Conservation (phyloP, 140 eudicot genomes). For the Anethum foeniculum region DNA sequence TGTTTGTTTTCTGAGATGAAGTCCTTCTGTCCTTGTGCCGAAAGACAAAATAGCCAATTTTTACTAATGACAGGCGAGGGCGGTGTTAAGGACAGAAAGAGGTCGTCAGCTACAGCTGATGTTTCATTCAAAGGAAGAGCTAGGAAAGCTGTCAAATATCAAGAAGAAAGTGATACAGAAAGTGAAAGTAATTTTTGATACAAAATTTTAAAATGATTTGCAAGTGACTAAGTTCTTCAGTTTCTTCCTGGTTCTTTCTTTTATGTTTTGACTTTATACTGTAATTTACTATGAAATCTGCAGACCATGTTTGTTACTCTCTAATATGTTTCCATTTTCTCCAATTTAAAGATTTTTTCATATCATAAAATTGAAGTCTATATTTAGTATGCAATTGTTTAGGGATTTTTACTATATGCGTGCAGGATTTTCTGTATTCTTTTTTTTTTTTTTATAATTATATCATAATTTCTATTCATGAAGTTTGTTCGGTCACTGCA, state of each 20-base stretch:
- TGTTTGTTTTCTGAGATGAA: conserved; percentile 12
- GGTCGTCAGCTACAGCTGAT: conserved; percentile 67
- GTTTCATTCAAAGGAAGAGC: conserved; percentile 90
- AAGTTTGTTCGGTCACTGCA: conserved; percentile 28
- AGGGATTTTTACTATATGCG: neutral
- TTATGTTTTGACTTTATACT: neutral
- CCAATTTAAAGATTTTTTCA: neutral
- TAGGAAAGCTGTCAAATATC: conserved; percentile 86
- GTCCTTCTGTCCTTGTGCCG: neutral
- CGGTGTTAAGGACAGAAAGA: conserved; percentile 73
- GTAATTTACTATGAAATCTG: neutral
- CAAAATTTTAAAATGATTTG: neutral
- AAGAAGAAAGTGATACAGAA: conserved; percentile 20
- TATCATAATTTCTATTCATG: neutral
- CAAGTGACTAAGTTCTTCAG: neutral
- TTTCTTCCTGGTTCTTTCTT: neutral
- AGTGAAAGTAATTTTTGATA: conserved; percentile 47
- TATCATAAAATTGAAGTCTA: neutral
- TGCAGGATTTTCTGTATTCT: neutral
- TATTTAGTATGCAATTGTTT: neutral
- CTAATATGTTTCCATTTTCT: neutral
- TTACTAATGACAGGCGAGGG: conserved; percentile 44
- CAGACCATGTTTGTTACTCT: neutral
- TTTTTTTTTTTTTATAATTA: no score
- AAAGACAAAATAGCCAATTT: conserved; percentile 9